phyloP scores from a whole-genome alignment of 192 early-diverging fungal genomes.

The Coemansia sp. region DNA sequence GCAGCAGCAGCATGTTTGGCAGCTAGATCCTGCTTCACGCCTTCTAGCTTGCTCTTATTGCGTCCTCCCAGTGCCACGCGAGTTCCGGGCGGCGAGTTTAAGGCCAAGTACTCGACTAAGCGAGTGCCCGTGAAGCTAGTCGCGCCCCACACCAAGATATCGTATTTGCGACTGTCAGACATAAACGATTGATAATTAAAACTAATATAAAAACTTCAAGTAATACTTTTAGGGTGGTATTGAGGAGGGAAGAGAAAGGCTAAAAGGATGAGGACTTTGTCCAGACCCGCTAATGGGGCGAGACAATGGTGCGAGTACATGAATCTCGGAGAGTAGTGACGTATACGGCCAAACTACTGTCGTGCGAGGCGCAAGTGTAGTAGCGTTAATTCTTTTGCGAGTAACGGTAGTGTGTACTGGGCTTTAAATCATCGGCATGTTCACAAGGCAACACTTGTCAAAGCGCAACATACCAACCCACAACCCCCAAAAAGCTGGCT shows the following conservation, averaged over 20 bases:
- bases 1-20: constrained; percentile 45
- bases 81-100: constrained; percentile 53
- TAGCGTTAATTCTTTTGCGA: neutral
- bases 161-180: constrained; percentile 55
- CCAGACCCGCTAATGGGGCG: neutral
- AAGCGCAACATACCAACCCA: neutral
- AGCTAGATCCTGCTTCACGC: constrained; percentile 57
- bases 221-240: neutral
- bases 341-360: constrained; percentile 1
- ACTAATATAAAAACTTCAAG: neutral
- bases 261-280: neutral
- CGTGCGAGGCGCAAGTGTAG: neutral
- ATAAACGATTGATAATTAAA: constrained; percentile 12
- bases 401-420: neutral
- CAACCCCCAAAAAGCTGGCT: neutral
- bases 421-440: neutral
- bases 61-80: constrained; percentile 83
- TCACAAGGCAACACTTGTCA: neutral
- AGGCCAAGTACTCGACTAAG: constrained; percentile 67
- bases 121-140: constrained; percentile 82
- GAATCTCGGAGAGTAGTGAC: neutral
- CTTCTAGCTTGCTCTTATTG: constrained; percentile 64
- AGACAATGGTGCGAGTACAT: neutral
- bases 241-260: neutral
- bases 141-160: constrained; percentile 71